These are phyloP conservation scores for Talaromyces sp. DNA, from an alignment of 2,329 filamentous ascomycete genomes.

Conservation along the genomic window DNA sequence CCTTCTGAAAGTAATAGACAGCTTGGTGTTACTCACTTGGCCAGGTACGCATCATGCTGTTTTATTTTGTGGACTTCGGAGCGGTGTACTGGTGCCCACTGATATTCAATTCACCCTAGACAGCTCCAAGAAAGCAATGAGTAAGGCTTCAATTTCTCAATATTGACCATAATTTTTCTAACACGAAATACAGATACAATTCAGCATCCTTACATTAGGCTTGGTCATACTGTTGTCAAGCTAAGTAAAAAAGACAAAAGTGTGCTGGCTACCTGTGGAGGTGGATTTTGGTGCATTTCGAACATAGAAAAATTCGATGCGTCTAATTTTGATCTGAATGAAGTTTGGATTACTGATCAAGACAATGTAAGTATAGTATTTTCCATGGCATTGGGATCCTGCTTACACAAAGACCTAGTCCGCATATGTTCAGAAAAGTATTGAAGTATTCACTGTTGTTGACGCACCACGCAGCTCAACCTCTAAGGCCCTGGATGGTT, in stretches of 20 bases:
- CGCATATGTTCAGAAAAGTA: conserved; percentile 29
- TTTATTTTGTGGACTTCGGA: conserved; percentile 42
- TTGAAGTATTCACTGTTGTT: conserved; percentile 32
- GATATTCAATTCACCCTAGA: conserved; percentile 21
- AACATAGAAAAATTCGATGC: conserved; percentile 18
- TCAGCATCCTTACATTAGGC: conserved; percentile 21
- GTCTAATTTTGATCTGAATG: conserved; percentile 24
- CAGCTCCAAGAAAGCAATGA: conserved; percentile 14
- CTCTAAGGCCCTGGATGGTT: conserved; percentile 28
- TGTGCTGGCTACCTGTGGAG: conserved; percentile 32
- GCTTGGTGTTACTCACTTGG: conserved; percentile 22
- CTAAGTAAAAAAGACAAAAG: conserved; percentile 22
- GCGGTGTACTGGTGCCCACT: conserved; percentile 37
- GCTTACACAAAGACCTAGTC: conserved; percentile 22
- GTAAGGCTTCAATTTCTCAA: conserved; percentile 15
- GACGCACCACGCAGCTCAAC: conserved; percentile 17
- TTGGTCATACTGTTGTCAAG: conserved; percentile 33
- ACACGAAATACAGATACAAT: conserved; percentile 23
- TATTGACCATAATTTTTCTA: conserved; percentile 12
- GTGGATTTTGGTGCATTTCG: conserved; percentile 33
- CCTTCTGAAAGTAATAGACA: conserved; percentile 31
- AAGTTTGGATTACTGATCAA: conserved; percentile 38
- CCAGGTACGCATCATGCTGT: conserved; percentile 12
- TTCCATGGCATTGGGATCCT: neutral
- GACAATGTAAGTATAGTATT: conserved; percentile 28